Conservation (phyloP, 345 rosid species). For the Populus ilicifolia region DNA sequence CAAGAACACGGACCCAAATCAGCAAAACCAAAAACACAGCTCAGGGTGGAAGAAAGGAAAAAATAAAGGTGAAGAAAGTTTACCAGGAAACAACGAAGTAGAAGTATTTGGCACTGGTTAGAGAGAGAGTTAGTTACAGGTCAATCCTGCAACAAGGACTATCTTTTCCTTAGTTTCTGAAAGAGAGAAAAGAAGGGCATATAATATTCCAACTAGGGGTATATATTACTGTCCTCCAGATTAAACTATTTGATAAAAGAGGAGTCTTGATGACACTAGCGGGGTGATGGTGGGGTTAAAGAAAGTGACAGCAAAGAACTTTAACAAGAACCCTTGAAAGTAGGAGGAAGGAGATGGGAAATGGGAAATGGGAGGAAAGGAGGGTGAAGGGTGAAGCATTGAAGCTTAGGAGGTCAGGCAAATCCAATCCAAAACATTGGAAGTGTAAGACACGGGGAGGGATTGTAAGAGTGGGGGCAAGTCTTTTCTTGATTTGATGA, state of each 20-base stretch:
- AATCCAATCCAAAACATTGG: neutral
- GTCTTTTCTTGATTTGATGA: neutral
- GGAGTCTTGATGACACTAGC: neutral
- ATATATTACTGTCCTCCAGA: neutral
- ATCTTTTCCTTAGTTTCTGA: neutral
- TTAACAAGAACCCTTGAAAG: neutral
- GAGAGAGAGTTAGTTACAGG: neutral
- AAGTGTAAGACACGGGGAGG: neutral
- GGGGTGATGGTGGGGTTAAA: neutral
- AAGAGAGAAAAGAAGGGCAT: neutral
- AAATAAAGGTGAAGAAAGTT: neutral
- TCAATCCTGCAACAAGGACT: neutral
- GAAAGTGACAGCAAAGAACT: neutral
- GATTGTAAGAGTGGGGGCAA: neutral
- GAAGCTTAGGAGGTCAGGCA: neutral
- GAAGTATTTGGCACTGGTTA: neutral
- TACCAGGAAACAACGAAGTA: neutral
- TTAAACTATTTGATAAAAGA: neutral
- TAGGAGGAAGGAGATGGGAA: neutral
- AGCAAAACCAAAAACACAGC: neutral
- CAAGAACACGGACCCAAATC: constrained; percentile 1
- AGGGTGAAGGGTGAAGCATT: neutral
- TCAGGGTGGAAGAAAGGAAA: neutral
- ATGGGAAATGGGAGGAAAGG: neutral
- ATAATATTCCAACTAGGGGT: neutral